Percentiles rank a stretch among this genome's conserved stretches.
Evolutionary conservation across 1,139 yeast genomes (phyloP).

Genomic region (Kodamaea derodonti): DNA sequence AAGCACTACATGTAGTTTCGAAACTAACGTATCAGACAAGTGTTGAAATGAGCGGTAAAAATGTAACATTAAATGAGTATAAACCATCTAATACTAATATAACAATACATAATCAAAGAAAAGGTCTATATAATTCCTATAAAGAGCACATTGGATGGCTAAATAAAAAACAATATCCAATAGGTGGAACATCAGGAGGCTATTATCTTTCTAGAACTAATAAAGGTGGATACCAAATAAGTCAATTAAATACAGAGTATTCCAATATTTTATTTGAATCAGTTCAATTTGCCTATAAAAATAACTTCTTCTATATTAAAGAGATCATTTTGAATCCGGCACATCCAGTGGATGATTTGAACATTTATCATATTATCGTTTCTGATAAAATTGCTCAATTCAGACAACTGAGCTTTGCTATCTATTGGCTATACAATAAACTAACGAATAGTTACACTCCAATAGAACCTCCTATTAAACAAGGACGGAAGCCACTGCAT

Average conservation of each 20-base stretch:
- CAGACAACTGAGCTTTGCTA: slow-evolving; percentile 71
- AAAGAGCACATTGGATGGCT: slow-evolving; percentile 28
- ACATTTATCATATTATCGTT: slow-evolving; percentile 28
- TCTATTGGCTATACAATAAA: slow-evolving; percentile 53
- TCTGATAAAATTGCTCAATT: slow-evolving; percentile 41
- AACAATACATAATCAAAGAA: slow-evolving; percentile 25
- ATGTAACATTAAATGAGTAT: slow-evolving; percentile 32
- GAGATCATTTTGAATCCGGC: slow-evolving; percentile 34
- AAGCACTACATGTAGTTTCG: slow-evolving; percentile 18
- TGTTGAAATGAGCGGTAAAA: slow-evolving; percentile 24
- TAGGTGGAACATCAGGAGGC: slow-evolving; percentile 18
- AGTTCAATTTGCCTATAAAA: slow-evolving; percentile 29
- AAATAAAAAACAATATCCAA: slow-evolving; percentile 28
- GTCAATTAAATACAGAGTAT: slow-evolving; percentile 19
- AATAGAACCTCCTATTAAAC: slow-evolving; percentile 21
- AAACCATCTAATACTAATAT: slow-evolving; percentile 24
- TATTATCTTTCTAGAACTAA: slow-evolving; percentile 25
- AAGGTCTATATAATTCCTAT: slow-evolving; percentile 21
- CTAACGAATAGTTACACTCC: slow-evolving; percentile 36
- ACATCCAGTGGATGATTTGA: slow-evolving; percentile 21
- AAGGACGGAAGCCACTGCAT: slow-evolving; percentile 3
- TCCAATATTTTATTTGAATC: slow-evolving; percentile 18
- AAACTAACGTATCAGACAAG: slow-evolving; percentile 27
- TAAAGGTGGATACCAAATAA: slow-evolving; percentile 16
- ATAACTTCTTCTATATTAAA: slow-evolving; percentile 29